Percentiles rank a stretch among this genome's conserved stretches.
These are phyloP conservation scores for Penicillium macrosclerotiorum DNA, from an alignment of 495 filamentous ascomycete genomes.

Conservation along the genomic window DNA sequence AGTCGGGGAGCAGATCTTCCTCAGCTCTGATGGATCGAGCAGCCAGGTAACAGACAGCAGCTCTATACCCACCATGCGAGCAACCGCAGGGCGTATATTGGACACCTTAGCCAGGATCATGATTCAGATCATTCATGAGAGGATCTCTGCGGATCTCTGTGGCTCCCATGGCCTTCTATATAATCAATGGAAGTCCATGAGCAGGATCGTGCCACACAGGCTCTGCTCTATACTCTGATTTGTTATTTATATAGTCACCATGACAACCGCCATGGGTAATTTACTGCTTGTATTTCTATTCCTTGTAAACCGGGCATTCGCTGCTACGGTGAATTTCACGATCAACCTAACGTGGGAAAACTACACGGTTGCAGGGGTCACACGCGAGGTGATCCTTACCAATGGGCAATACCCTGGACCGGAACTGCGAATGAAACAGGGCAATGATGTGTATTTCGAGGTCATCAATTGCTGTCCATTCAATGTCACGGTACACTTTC, in stretches of 20 bases:
- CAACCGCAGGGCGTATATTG: not conserved
- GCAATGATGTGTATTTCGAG: slow-evolving; percentile 58
- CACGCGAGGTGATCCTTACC: slow-evolving; percentile 52
- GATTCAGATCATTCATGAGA: not conserved
- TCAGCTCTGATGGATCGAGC: not conserved
- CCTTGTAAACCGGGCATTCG: slow-evolving; percentile 14
- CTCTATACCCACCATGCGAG: not conserved
- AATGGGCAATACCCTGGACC: slow-evolving; percentile 64
- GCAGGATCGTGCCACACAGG: slow-evolving; percentile 3
- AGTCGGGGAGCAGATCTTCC: not conserved
- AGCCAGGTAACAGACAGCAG: not conserved
- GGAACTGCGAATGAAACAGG: slow-evolving; percentile 55
- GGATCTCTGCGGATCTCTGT: not conserved
- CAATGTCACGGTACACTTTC: slow-evolving; percentile 53
- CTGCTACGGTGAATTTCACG: slow-evolving; percentile 29
- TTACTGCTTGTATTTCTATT: slow-evolving; percentile 10
- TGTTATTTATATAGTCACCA: not conserved
- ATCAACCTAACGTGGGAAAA: slow-evolving; percentile 33
- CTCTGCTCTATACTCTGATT: not conserved
- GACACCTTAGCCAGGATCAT: not conserved
- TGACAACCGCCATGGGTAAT: slow-evolving; percentile 8
- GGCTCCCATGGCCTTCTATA: not conserved
- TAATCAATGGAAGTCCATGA: slow-evolving; percentile 2
- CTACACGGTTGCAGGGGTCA: slow-evolving; percentile 25
- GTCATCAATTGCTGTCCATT: slow-evolving; percentile 56